A percentile compares a stretch with the other conserved stretches of the same genome.
Conservation (phyloP, 1,284 basidiomycete genomes). For the Stereum hirsutum region DNA sequence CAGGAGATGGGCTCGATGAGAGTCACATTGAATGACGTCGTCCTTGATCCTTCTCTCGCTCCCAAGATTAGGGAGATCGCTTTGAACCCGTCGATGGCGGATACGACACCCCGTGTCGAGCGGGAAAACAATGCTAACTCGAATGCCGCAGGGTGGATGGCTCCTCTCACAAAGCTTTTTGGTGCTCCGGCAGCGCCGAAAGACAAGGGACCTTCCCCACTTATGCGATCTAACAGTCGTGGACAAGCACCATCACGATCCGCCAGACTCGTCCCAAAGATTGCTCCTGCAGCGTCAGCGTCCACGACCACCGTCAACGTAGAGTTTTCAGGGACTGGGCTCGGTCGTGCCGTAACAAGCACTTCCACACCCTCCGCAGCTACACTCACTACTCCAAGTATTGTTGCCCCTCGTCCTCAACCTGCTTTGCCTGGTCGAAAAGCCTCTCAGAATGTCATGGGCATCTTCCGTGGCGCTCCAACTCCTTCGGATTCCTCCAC, state of each 20-base stretch:
- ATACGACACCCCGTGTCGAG: constrained; percentile 25
- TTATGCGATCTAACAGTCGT: constrained; percentile 17
- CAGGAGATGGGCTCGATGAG: constrained; percentile 79
- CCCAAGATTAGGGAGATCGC: constrained; percentile 61
- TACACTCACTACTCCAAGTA: constrained; percentile 10
- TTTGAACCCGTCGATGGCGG: constrained; percentile 53
- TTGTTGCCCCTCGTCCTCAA: constrained; percentile 12
- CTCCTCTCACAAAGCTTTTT: constrained; percentile 74
- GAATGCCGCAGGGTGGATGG: constrained; percentile 62
- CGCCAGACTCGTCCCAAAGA: constrained; percentile 54
- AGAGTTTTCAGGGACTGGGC: constrained; percentile 77
- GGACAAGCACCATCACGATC: constrained; percentile 5
- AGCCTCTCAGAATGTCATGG: constrained; percentile 40
- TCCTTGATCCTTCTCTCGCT: constrained; percentile 80
- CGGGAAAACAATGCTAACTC: constrained; percentile 20
- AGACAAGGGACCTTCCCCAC: constrained; percentile 17
- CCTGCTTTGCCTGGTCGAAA: constrained; percentile 15
- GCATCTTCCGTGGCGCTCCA: constrained; percentile 84
- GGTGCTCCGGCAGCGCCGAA: constrained; percentile 15
- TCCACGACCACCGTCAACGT: constrained; percentile 88
- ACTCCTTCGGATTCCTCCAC: constrained; percentile 30
- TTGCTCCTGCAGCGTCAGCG: constrained; percentile 73
- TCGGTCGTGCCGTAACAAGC: constrained; percentile 66
- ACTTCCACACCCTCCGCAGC: constrained; percentile 22
- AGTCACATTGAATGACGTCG: constrained; percentile 81